These are phyloP conservation scores for Solanum hybrid DNA, from an alignment of 305 asterid species.

Conservation along the genomic window DNA sequence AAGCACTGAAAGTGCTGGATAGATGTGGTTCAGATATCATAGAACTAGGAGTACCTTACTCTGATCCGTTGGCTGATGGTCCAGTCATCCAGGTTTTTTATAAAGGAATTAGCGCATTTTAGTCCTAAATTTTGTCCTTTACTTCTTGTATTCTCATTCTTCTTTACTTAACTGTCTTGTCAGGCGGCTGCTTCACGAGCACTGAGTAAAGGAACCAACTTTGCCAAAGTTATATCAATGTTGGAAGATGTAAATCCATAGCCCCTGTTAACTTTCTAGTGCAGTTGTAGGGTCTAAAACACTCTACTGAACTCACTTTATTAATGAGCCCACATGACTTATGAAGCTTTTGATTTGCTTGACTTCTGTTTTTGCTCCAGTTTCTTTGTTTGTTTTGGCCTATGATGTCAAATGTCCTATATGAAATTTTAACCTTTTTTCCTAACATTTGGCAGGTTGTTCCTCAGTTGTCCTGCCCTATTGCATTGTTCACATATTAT, in stretches of 20 bases:
- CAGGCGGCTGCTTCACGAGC: slow-evolving; percentile 93
- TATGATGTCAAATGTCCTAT: not conserved
- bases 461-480: slow-evolving; percentile 82
- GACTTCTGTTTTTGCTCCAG: not conserved
- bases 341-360: not conserved
- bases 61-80: slow-evolving; percentile 98
- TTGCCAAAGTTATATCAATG: slow-evolving; percentile 65
- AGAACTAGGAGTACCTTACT: slow-evolving; percentile 89
- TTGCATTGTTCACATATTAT: slow-evolving; percentile 78
- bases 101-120: not conserved
- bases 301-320: not conserved
- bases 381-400: not conserved
- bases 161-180: slow-evolving; percentile 8
- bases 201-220: slow-evolving; percentile 64
- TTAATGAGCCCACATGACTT: not conserved
- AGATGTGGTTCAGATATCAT: slow-evolving; percentile 88
- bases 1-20: slow-evolving; percentile 78
- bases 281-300: not conserved
- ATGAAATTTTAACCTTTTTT: not conserved
- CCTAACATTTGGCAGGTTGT: slow-evolving; percentile 39
- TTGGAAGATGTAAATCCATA: slow-evolving; percentile 63
- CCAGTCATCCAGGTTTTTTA: slow-evolving; percentile 82
- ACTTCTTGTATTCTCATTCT: not conserved
- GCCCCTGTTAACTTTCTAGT: not conserved
- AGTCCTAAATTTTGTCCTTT: not conserved